Evolutionary conservation across 148 eudicot genomes (phyloP).

Genomic region (Fallopia convolvulus): DNA sequence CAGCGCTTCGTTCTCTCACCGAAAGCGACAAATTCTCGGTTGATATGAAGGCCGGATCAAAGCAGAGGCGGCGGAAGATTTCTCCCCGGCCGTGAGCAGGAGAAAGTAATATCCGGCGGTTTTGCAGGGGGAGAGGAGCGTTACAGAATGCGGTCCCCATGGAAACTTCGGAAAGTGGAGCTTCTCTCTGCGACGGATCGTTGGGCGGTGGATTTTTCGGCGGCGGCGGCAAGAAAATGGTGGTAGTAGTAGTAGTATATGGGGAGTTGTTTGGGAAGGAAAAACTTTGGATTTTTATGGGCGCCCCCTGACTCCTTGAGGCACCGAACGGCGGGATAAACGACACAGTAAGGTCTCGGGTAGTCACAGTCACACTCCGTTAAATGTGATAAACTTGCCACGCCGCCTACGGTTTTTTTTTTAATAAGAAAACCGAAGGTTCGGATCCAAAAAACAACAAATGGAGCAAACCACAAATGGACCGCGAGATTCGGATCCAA

Average conservation of each 20-base stretch:
- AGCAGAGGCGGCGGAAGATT: not conserved
- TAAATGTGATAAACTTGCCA: too few relatives aligned
- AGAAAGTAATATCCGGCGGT: not conserved
- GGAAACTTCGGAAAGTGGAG: not conserved
- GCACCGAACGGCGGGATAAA: not conserved
- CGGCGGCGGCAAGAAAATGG: not conserved
- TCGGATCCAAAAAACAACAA: too few relatives aligned
- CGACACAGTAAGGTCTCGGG: not conserved
- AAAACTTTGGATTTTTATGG: not conserved
- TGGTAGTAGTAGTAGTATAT: not conserved
- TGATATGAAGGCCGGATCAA: slow-evolving; percentile 6
- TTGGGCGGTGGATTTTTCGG: not conserved
- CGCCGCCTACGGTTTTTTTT: too few relatives aligned
- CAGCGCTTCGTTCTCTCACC: not conserved
- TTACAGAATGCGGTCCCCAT: not conserved
- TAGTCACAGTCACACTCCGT: not conserved
- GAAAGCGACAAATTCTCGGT: slow-evolving; percentile 10
- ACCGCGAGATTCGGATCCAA: too few relatives aligned
- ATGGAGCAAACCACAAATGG: too few relatives aligned
- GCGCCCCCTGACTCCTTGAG: not conserved
- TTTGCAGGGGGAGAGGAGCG: not conserved
- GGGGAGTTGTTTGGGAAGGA: not conserved
- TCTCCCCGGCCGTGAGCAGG: not conserved
- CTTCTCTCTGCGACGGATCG: not conserved
- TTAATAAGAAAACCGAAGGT: too few relatives aligned